Percentiles rank a stretch among this genome's conserved stretches.
Evolutionary conservation across 2,329 filamentous ascomycete genomes (phyloP).

Genomic region (Paecilomyces variotii): DNA sequence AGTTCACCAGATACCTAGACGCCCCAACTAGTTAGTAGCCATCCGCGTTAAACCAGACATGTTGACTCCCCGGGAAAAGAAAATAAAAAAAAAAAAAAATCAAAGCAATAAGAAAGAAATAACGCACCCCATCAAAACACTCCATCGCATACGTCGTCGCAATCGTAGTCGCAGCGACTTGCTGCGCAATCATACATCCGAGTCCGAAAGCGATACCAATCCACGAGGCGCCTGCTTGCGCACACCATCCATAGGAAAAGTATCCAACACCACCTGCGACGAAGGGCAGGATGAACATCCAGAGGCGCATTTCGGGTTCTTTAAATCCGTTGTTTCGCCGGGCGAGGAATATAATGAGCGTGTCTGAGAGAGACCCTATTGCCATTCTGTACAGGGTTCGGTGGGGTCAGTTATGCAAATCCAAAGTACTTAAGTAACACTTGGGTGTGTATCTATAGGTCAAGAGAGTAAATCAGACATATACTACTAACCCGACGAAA

Average conservation of each 20-base stretch:
- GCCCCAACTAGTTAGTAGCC: no score
- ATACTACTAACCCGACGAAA: neutral
- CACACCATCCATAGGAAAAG: conserved; percentile 33
- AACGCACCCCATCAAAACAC: conserved; percentile 27
- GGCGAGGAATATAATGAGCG: conserved; percentile 24
- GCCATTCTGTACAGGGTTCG: conserved; percentile 32
- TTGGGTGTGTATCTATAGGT: no score
- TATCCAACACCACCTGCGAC: conserved; percentile 28
- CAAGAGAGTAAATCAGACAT: no score
- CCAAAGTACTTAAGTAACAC: no score
- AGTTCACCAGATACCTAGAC: conserved; percentile 29
- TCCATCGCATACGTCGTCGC: conserved; percentile 36
- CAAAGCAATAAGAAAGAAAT: neutral
- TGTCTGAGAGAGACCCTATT: conserved; percentile 21
- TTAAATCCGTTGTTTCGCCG: conserved; percentile 27
- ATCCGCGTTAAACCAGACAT: no score
- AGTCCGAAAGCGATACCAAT: conserved; percentile 28
- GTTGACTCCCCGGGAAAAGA: no score
- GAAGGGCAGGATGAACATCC: conserved; percentile 24
- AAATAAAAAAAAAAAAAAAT: neutral
- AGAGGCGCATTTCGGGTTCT: conserved; percentile 33
- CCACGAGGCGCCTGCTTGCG: conserved; percentile 26
- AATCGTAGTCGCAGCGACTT: conserved; percentile 19
- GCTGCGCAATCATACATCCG: conserved; percentile 34
- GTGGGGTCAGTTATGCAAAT: neutral